Evolutionary conservation across 2,329 filamentous ascomycete genomes (phyloP), one percentile per base, ranked within the genome.

Genomic region (Pestalotiopsis sp.): DNA sequence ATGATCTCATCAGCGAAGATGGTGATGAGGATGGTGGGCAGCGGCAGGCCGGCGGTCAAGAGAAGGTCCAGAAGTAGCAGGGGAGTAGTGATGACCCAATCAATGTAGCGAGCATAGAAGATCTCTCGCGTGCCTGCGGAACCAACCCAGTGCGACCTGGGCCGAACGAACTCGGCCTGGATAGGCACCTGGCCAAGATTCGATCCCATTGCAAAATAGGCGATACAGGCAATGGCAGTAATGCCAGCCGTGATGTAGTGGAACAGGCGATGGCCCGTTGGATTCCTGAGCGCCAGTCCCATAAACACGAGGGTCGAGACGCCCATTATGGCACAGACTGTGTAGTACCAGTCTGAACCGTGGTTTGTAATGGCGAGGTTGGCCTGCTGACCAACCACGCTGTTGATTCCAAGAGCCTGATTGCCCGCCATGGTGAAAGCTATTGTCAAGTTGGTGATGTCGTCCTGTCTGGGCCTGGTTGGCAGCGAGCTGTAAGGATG

Each of bases 121-220:
- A 92, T 87, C 75, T 91, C 86, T 57, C 91, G 86, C 63, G 86
- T 87, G 1, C 79, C 76, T 5, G 87, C 88, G 2, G 78, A 70
- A 2, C 87, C 83, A 4, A 83, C 81, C 14, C 81, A 78, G 66
- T 81, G 76, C 68, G 69, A 79, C 65, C 83, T n/a, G 0, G 70
- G 82, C 1, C 78, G 79, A 2, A 75, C 69, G 72, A 87, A 92
- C 74, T 93, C 86, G 52, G 90, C 89, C n/a, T 81, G 75, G 72
- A 92, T 90, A 0, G 89, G 86, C 2, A 86, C 85, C 78, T 87
- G 90, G 41, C 90, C 90, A 1, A 92, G 81, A 73, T 90, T 89
- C 11, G 88, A 87, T n/a, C 84, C 90, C 89, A 92, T 90, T 71
- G 86, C 83, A 80, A 89, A 92, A 80, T 92, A 91, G 14, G 89